A percentile compares a stretch with the other conserved stretches of the same genome.
Conservation (phyloP, 306 rosid genomes). For the Citrullus colocynthis region DNA sequence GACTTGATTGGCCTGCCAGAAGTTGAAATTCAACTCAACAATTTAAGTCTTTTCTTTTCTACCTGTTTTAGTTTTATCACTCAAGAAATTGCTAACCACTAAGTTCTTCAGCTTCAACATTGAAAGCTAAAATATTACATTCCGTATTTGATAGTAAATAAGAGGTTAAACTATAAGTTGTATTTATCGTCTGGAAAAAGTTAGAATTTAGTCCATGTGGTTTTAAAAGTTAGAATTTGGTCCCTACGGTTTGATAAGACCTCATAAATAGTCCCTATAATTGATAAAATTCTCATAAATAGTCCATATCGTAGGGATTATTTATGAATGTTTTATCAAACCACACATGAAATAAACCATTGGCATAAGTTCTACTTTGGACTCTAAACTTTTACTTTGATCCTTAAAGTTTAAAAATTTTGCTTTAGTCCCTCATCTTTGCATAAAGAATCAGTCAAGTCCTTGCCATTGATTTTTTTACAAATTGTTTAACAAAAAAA, state of each 20-base stretch:
- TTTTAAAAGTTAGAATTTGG: no score
- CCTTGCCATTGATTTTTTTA: neutral
- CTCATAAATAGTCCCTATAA: no score
- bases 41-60: neutral
- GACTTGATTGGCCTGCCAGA: constrained; percentile 36
- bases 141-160: neutral
- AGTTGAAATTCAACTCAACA: constrained; percentile 1
- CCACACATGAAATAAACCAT: neutral
- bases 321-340: no score
- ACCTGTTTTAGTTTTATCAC: neutral
- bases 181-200: no score
- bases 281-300: no score
- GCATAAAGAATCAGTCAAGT: neutral
- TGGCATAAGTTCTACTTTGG: neutral
- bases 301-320: no score
- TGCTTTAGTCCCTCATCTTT: neutral
- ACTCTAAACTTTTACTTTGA: neutral
- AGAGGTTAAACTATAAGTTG: no score
- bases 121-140: neutral
- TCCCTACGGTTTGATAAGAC: no score
- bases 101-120: neutral
- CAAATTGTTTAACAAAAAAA: neutral
- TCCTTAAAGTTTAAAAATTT: neutral
- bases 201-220: no score
- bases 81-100: neutral